A percentile compares a stretch with the other conserved stretches of the same genome.
These are phyloP conservation scores for Aristolochia contorta DNA, from an alignment of 164 flowering plant genomes.

Conservation along the genomic window DNA sequence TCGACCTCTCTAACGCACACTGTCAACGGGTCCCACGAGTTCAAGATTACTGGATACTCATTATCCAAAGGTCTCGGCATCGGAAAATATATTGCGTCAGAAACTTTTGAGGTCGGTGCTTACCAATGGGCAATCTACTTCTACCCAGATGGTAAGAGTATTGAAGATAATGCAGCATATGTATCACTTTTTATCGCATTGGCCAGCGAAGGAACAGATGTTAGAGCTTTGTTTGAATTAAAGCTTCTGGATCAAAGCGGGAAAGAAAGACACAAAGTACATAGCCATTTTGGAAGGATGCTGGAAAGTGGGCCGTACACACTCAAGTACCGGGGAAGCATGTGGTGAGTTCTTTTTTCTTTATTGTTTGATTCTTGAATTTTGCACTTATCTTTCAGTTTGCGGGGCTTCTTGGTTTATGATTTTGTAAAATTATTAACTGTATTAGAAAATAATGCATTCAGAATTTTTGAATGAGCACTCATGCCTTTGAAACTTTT, in stretches of 20 bases:
- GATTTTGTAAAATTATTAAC: background rate
- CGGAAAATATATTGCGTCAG: background rate
- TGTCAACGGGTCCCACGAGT: constrained; percentile 1
- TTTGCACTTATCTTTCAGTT: background rate
- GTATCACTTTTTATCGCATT: background rate
- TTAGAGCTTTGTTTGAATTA: background rate
- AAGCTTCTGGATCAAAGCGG: constrained; percentile 2
- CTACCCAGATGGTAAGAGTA: constrained; percentile 1
- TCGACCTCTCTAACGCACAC: background rate
- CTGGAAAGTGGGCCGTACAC: constrained; percentile 1
- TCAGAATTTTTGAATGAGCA: too few species aligned
- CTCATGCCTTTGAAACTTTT: too few species aligned
- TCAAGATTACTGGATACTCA: background rate
- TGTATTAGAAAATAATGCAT: too few species aligned
- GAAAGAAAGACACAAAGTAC: constrained; percentile 1
- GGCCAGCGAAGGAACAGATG: constrained; percentile 1
- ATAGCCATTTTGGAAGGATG: constrained; percentile 1
- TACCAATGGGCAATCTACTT: constrained; percentile 1
- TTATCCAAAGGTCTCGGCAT: constrained; percentile 1
- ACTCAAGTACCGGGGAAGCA: constrained; percentile 1
- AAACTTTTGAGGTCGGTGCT: background rate
- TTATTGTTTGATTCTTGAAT: too few species aligned
- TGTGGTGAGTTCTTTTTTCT: background rate
- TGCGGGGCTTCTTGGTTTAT: background rate
- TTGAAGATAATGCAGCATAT: background rate